Conservation (phyloP, 1,284 basidiomycete species). For the Cryptococcus sp. region DNA sequence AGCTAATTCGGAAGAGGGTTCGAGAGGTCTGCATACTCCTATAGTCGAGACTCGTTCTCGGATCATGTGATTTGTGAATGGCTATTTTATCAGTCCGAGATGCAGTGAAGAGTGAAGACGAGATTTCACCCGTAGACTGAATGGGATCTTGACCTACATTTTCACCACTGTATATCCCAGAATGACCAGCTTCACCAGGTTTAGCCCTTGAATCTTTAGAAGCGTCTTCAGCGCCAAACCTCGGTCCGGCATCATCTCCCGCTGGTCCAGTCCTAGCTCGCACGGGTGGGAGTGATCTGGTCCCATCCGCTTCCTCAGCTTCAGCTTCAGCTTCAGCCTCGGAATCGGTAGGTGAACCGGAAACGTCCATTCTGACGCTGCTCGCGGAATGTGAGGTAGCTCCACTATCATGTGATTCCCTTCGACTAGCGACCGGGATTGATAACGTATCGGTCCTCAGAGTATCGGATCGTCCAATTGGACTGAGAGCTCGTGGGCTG, state of each 20-base stretch:
- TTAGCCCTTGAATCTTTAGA: constrained; percentile 21
- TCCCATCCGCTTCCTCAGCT: not conserved
- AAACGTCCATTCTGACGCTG: too few relatives aligned
- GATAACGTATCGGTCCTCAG: not conserved
- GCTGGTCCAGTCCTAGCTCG: constrained; percentile 1
- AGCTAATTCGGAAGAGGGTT: constrained; percentile 61
- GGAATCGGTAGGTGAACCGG: not conserved
- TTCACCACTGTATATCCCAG: constrained; percentile 56
- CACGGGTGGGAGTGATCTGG: not conserved
- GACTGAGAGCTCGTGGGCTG: not conserved
- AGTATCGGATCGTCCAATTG: not conserved
- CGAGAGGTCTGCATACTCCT: constrained; percentile 73
- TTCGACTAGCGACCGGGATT: not conserved
- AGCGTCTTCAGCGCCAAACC: constrained; percentile 46
- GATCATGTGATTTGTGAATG: constrained; percentile 60
- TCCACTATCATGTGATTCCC: too few relatives aligned
- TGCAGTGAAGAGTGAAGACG: too few relatives aligned
- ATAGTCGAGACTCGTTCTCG: constrained; percentile 78
- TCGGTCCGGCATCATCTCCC: constrained; percentile 53
- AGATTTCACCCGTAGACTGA: not conserved
- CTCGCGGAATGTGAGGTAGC: too few relatives aligned
- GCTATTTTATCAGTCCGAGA: too few relatives aligned
- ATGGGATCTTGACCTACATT: constrained; percentile 48
- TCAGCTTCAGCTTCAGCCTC: not conserved
- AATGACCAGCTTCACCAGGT: constrained; percentile 61